These are phyloP conservation scores for Rossbeevera mucosa DNA, from an alignment of 768 basidiomycete genomes.

Conservation along the genomic window DNA sequence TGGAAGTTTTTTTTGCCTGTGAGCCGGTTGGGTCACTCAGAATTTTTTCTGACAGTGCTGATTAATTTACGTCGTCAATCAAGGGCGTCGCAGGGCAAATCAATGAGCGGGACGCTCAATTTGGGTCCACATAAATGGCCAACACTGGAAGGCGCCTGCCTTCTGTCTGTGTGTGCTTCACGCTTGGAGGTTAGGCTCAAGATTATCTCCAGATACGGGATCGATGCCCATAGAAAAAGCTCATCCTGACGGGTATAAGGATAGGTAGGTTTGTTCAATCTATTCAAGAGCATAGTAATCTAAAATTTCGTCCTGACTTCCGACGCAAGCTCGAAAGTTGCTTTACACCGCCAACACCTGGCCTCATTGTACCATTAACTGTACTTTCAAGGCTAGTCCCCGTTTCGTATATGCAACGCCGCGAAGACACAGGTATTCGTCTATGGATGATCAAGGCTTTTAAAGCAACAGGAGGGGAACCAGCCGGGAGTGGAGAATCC, in stretches of 20 bases:
- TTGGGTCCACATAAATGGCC: too few species aligned
- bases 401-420: neutral
- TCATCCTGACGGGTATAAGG: neutral
- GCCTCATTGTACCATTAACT: conserved; percentile 1
- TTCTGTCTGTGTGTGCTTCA: neutral
- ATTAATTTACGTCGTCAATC: too few species aligned
- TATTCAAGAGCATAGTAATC: neutral
- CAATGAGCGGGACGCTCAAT: too few species aligned
- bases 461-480: neutral
- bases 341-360: neutral
- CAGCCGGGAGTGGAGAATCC: neutral
- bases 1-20: too few species aligned
- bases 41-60: too few species aligned
- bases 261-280: neutral
- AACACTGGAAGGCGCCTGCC: too few species aligned
- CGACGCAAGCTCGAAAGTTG: neutral
- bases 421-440: neutral
- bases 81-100: too few species aligned
- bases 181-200: neutral
- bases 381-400: neutral
- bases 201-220: neutral
- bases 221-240: neutral
- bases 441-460: neutral
- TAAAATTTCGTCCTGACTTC: neutral
- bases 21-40: too few species aligned